Evolutionary conservation across 306 rosid species (phyloP).

Genomic region (Lotus japonicus): DNA sequence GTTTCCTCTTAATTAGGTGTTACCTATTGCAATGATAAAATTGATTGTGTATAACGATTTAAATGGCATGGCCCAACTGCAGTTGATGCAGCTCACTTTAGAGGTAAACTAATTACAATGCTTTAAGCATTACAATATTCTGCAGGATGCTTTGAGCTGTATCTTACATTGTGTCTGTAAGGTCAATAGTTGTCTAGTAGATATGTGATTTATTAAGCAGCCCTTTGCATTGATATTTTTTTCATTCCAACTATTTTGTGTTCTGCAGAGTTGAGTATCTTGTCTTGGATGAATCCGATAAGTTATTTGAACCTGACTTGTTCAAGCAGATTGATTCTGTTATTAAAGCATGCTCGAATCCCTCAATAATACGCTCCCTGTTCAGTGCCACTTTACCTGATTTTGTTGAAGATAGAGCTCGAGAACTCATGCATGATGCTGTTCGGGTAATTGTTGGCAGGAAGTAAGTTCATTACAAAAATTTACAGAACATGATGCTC

Average conservation of each 20-base stretch:
- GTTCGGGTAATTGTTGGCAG: slow-evolving; percentile 91
- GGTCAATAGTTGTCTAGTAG: not conserved
- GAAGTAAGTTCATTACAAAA: slow-evolving; percentile 51
- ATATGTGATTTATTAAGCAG: not conserved
- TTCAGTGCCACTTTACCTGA: slow-evolving; percentile 98
- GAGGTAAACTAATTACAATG: not conserved
- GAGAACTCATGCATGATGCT: slow-evolving; percentile 94
- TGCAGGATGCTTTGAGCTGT: not conserved
- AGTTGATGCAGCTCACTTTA: not conserved
- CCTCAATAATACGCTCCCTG: slow-evolving; percentile 72
- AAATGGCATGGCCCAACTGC: not conserved
- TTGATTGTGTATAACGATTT: not conserved
- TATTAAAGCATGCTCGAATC: slow-evolving; percentile 91
- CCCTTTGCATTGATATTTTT: slow-evolving; percentile 14
- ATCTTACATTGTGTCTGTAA: not conserved
- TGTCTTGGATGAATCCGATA: slow-evolving; percentile 95
- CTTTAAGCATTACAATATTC: not conserved
- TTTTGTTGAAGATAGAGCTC: slow-evolving; percentile 86
- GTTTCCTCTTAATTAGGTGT: too few species aligned
- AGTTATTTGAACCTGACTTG: slow-evolving; percentile 82
- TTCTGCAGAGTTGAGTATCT: slow-evolving; percentile 77
- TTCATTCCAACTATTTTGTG: slow-evolving; percentile 12
- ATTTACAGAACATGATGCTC: slow-evolving; percentile 3
- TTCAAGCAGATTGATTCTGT: slow-evolving; percentile 78
- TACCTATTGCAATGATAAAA: not conserved